Evolutionary conservation across 352 stramenopile genomes (phyloP).

Genomic region (Phytopythium aichiense): DNA sequence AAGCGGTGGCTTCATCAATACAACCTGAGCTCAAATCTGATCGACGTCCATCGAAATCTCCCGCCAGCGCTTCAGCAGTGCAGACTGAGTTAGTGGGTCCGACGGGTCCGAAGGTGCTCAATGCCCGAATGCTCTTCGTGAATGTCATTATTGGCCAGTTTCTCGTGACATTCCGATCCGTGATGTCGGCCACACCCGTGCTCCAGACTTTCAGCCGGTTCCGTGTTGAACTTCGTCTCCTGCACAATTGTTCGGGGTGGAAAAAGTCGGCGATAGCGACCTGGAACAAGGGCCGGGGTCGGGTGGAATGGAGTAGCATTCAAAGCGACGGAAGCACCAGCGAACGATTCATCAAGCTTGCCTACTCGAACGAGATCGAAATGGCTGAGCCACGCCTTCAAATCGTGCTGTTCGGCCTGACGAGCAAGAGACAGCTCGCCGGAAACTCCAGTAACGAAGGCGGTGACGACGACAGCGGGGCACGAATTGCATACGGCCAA

Average conservation of each 20-base stretch:
- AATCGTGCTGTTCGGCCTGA: slow-evolving; percentile 21
- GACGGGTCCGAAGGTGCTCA: not conserved
- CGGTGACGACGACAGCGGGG: slow-evolving; percentile 15
- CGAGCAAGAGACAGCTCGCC: not conserved
- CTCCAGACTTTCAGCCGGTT: not conserved
- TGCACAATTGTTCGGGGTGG: not conserved
- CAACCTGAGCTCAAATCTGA: not conserved
- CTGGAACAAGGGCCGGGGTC: not conserved
- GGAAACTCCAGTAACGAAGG: not conserved
- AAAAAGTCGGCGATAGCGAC: not conserved
- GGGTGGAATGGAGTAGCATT: not conserved
- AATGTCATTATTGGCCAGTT: not conserved
- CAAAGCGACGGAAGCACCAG: not conserved
- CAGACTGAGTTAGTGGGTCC: not conserved
- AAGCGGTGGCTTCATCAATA: not conserved
- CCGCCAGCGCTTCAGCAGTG: not conserved
- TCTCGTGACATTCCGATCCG: not conserved
- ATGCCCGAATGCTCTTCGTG: not conserved
- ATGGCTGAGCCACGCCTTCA: slow-evolving; percentile 21
- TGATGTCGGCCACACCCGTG: not conserved
- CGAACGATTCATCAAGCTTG: slow-evolving; percentile 8
- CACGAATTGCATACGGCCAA: slow-evolving; percentile 18
- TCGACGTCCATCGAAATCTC: not conserved
- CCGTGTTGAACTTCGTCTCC: not conserved
- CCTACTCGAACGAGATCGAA: slow-evolving; percentile 26